Conservation (phyloP, 495 filamentous ascomycete species). For the Neurospora pannonica region DNA sequence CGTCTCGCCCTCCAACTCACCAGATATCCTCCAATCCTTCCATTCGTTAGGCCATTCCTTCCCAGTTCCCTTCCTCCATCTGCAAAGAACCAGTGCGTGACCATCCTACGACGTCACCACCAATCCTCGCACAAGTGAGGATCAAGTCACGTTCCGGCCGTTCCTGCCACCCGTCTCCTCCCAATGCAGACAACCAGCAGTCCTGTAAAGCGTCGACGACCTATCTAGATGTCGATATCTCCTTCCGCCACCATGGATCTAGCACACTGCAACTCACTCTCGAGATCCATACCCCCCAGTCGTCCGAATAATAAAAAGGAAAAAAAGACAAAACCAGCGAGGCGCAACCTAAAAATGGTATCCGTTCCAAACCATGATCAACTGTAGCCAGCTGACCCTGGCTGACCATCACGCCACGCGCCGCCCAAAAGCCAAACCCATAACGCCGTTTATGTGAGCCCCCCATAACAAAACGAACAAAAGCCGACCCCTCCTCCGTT, state of each 20-base stretch:
- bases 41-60: not conserved
- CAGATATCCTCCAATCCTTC: not conserved
- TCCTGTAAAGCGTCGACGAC: not conserved
- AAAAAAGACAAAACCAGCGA: not conserved
- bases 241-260: not conserved
- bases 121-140: not conserved
- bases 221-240: not conserved
- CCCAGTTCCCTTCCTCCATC: not conserved
- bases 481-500: not conserved
- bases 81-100: not conserved
- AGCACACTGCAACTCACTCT: not conserved
- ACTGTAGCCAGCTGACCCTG: not conserved
- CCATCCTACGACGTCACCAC: not conserved
- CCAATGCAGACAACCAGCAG: not conserved
- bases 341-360: not conserved
- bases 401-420: not conserved
- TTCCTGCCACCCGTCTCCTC: not conserved
- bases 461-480: not conserved
- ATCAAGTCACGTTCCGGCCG: not conserved
- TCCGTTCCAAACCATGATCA: not conserved
- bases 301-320: not conserved
- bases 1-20: not conserved
- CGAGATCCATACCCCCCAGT: not conserved
- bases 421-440: not conserved
- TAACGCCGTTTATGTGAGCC: not conserved